A percentile compares a stretch with the other conserved stretches of the same genome.
These are phyloP conservation scores for Lachancea dasiensis DNA, from an alignment of 805 yeast species.

Conservation along the genomic window DNA sequence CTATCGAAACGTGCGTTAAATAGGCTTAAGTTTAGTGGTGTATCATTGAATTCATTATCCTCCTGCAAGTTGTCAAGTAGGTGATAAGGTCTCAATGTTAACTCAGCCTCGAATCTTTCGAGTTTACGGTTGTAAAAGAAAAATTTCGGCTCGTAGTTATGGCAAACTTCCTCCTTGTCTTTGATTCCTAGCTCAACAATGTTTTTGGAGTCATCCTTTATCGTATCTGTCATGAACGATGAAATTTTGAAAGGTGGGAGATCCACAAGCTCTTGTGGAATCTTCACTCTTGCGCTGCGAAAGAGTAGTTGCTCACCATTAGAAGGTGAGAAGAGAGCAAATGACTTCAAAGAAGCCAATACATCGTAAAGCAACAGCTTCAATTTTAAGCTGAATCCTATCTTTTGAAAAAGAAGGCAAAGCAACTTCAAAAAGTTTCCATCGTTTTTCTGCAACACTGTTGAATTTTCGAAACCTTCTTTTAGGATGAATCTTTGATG, in stretches of 20 bases:
- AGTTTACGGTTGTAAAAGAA: conserved; percentile 23
- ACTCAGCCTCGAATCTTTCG: conserved; percentile 13
- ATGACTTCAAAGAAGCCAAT: conserved; percentile 27
- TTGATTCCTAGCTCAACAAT: conserved; percentile 6
- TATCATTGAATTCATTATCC: conserved; percentile 23
- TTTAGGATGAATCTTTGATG: conserved; percentile 26
- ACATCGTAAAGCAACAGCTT: conserved; percentile 30
- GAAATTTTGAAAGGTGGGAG: conserved; percentile 32
- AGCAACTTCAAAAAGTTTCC: conserved; percentile 14
- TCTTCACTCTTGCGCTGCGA: conserved; percentile 7
- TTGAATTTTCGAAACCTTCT: conserved; percentile 12
- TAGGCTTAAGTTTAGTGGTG: conserved; percentile 27
- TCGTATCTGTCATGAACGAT: conserved; percentile 19
- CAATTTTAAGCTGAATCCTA: conserved; percentile 24
- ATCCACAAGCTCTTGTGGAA: conserved; percentile 20
- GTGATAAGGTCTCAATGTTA: conserved; percentile 25
- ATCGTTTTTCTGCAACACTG: neutral
- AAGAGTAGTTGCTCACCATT: conserved; percentile 6
- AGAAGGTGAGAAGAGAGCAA: conserved; percentile 22
- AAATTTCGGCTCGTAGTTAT: neutral
- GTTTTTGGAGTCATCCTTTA: neutral
- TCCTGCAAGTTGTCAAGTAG: conserved; percentile 24
- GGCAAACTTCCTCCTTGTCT: neutral
- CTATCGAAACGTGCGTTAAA: conserved; percentile 28
- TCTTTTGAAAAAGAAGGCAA: conserved; percentile 23